Base-by-base conservation (phyloP, 208 protist genomes). In the Trypanosoma lewisi region DNA sequence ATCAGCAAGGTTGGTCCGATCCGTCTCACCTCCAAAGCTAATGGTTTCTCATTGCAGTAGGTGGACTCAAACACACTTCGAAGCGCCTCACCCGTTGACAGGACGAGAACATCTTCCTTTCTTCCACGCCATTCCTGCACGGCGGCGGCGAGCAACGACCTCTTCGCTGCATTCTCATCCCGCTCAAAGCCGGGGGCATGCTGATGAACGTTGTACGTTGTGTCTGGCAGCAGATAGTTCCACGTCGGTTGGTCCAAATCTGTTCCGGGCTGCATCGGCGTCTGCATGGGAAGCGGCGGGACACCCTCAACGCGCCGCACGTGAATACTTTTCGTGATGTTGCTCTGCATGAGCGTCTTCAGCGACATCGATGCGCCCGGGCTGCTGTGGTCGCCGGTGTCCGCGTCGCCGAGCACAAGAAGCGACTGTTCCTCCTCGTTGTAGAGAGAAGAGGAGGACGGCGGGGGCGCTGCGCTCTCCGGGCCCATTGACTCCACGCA, bases 151-250 rank as follows among this genome's bases (percentile, higher is more conserved):
- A 95, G 66, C 42, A 95, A 62, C 27, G 82, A 77, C 31, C 81
- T 64, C 48, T 86, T 80, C 28, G 85, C 87, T 16, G 80, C 69
- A 17, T 61, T 65, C 33, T 77, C 69, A 67, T 96, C 76, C 1
- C 83, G 77, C 63, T 79, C 37, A 57, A 93, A 94, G 4, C 90
- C 90, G 0, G 86, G 90, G 0, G 82, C 85, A 63, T 90, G 73
- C 41, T 89, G 85, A 60, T 93, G 86, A 4, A 92, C 33, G 73
- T 89, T 87, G 70, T 89, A 78, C 37, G 67, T 56, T 12, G 70
- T 48, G 61, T 93, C 90, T 4, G 87, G 62, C 2, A 76, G 75
- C 11, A 96, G 73, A 69, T 89, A 96, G 59, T 75, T 94, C 60
- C 78, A 52, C 8, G 90, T 74, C 9, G 87, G 80, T 6, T 63